Evolutionary conservation across 805 yeast species (phyloP).

Genomic region (Yamadazyma sp.): DNA sequence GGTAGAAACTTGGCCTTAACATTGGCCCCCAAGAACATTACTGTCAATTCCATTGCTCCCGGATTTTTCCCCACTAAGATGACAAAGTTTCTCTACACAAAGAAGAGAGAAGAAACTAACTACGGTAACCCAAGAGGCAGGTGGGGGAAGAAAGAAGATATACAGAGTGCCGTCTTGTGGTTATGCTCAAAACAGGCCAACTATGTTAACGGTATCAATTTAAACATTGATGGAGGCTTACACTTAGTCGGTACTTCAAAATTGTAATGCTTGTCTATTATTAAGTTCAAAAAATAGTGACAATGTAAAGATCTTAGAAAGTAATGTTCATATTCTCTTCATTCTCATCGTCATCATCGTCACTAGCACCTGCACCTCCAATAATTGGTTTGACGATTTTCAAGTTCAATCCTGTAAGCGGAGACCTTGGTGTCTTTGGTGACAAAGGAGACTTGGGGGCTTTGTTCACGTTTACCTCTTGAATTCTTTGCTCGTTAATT

Average conservation of each 20-base stretch:
- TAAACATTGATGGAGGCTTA: constrained; percentile 65
- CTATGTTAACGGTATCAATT: constrained; percentile 59
- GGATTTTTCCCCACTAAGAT: constrained; percentile 70
- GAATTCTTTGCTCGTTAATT: constrained; percentile 6
- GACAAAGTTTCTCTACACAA: constrained; percentile 56
- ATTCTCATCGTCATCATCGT: constrained; percentile 10
- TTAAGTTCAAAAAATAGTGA: not conserved
- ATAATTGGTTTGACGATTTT: constrained; percentile 62
- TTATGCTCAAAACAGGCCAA: constrained; percentile 53
- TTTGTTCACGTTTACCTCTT: not conserved
- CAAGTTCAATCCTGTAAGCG: constrained; percentile 52
- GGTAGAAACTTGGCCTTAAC: constrained; percentile 57
- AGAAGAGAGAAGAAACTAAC: constrained; percentile 40
- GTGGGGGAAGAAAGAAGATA: constrained; percentile 54
- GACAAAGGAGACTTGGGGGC: not conserved
- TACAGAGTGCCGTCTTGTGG: constrained; percentile 52
- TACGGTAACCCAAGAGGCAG: constrained; percentile 54
- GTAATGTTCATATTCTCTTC: constrained; percentile 4
- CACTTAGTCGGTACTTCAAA: constrained; percentile 32
- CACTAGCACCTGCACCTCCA: constrained; percentile 41
- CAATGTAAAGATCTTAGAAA: constrained; percentile 1
- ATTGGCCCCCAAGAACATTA: constrained; percentile 59
- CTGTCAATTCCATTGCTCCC: constrained; percentile 64
- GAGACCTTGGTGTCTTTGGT: constrained; percentile 20
- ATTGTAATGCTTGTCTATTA: constrained; percentile 4